These are phyloP conservation scores for Sclerotinia spermophila DNA, from an alignment of 2,329 filamentous ascomycete genomes.

Conservation along the genomic window DNA sequence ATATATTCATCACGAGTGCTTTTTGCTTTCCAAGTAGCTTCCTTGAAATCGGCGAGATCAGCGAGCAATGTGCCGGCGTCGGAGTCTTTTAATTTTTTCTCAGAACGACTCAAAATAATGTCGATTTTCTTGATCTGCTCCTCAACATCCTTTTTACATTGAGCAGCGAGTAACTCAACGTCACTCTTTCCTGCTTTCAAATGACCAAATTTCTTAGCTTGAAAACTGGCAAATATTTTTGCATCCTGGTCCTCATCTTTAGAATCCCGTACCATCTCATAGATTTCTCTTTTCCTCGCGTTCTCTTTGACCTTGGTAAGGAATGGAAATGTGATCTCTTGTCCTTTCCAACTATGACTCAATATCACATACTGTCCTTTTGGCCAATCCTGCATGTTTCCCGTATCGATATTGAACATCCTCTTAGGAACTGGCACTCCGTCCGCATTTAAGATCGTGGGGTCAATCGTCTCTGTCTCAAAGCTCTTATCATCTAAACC, in stretches of 20 bases:
- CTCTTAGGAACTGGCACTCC: constrained; percentile 29
- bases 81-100: background rate
- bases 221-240: constrained; percentile 18
- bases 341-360: constrained; percentile 39
- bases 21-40: background rate
- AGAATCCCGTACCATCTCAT: constrained; percentile 20
- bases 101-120: background rate
- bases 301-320: constrained; percentile 26
- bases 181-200: constrained; percentile 18
- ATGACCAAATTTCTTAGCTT: constrained; percentile 20
- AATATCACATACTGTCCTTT: constrained; percentile 39
- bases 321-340: constrained; percentile 35
- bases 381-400: constrained; percentile 33
- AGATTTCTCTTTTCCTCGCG: constrained; percentile 18
- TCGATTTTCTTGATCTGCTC: constrained; percentile 19
- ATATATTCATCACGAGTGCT: background rate
- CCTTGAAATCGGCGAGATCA: constrained; percentile 15
- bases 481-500: background rate
- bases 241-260: constrained; percentile 19
- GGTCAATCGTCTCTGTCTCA: constrained; percentile 13
- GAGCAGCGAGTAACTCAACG: constrained; percentile 14
- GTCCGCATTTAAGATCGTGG: constrained; percentile 18
- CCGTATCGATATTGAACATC: constrained; percentile 39
- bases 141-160: constrained; percentile 20
- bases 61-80: constrained; percentile 12